Base-by-base conservation (phyloP, 805 yeast species). In the Candida maesae region DNA sequence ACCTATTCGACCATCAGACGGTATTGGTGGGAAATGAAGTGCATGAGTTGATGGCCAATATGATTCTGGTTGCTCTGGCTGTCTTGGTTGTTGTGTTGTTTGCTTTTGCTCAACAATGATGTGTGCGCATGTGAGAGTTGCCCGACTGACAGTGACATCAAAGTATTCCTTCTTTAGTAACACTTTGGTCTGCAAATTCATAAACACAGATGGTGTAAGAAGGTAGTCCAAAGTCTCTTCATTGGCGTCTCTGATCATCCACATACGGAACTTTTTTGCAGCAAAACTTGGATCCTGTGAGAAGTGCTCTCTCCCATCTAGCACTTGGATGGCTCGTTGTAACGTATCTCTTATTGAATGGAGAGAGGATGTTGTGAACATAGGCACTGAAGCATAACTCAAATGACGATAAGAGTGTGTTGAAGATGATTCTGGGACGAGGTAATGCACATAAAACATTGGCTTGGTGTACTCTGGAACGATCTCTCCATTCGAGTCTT, bases 1-100 rank as follows among this genome's bases (percentile, higher is more conserved):
- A 46, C 97, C 82, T 44, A 71, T 60, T 35, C 68, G 57, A 49
- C 96, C 90, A 41, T 59, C 54, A 2, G 67, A 54, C n/a, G 61
- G 58, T 1, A 45, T 18, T 3, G 63, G 52, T 9, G 63, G 56
- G 42, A 60, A 58, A 28, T 63, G 59, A 4, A 53, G 50, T 26
- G 48, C 52, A 38, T 57, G 60, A 30, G 58, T 58, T 6, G 72
- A 66, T 2, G 64, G 60, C 73, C 73, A 68, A 37, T 60, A 66
- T 15, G 55, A 47, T 6, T 57, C 53, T 20, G 11, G 34, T n/a
- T 33, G 21, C 27, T 21, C 18, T 6, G 35, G n/a, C 2, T 28
- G 15, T 14, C n/a, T n/a, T 12, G 36, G 38, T 6, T 17, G 6
- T 16, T 24, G 10, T 2, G 33, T 17, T 16, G 29, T 29, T n/a